phyloP scores from a whole-genome alignment of 108 stramenopile species.

The Nannochloropsis oceanica region DNA sequence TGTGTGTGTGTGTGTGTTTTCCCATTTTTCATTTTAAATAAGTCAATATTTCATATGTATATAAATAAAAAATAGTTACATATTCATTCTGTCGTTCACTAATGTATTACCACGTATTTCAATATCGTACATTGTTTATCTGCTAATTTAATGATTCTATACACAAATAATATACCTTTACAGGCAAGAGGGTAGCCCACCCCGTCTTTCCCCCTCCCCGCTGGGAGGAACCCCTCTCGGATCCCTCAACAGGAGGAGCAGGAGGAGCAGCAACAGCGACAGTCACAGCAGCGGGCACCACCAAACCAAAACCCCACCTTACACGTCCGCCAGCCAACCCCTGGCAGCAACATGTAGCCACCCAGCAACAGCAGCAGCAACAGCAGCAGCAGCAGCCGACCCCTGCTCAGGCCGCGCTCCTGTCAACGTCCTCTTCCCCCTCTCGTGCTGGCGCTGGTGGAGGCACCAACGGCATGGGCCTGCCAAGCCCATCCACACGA shows the following conservation, averaged over 20 bases:
- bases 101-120: too few relatives aligned
- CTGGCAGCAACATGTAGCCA: neutral
- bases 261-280: neutral
- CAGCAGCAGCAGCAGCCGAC: neutral
- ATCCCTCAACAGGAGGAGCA: neutral
- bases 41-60: too few relatives aligned
- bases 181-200: slow-evolving; percentile 28
- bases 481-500: too few relatives aligned
- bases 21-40: too few relatives aligned
- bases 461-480: too few relatives aligned
- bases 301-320: neutral
- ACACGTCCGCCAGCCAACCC: neutral
- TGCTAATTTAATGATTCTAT: too few relatives aligned
- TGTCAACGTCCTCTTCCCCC: neutral
- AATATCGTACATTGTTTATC: too few relatives aligned
- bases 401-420: neutral
- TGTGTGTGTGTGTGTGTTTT: too few relatives aligned
- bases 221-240: neutral
- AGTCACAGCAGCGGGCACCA: neutral
- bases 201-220: slow-evolving; percentile 36
- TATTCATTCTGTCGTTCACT: too few relatives aligned
- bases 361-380: neutral
- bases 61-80: too few relatives aligned
- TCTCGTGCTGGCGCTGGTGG: neutral
- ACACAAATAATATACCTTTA: neutral